Percentiles rank a stretch among this genome's conserved stretches.
Conservation (phyloP, 2,329 filamentous ascomycete genomes). For the Penicillium psychrosexuale region DNA sequence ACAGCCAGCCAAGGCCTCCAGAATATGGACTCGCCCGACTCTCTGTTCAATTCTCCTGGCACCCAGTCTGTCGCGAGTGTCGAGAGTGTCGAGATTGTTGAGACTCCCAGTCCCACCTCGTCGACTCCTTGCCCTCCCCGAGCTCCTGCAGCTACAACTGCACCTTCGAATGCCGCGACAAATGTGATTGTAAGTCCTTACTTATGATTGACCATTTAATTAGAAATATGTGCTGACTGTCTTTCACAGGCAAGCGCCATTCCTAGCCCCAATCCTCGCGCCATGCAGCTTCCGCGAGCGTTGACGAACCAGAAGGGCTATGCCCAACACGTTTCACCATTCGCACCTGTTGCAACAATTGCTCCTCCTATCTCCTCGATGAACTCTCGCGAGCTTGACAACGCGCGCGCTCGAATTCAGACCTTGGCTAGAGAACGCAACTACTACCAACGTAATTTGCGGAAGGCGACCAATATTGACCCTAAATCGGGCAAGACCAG, state of each 20-base stretch:
- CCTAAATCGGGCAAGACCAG: conserved; percentile 28
- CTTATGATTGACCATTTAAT: background rate
- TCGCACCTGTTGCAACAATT: background rate
- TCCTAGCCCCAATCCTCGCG: background rate
- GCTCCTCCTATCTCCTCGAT: background rate
- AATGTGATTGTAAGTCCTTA: background rate
- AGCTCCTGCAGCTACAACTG: background rate
- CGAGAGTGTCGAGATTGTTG: background rate
- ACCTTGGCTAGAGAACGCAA: conserved; percentile 29
- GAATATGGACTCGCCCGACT: background rate
- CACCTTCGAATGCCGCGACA: background rate
- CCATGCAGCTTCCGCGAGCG: background rate
- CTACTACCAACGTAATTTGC: conserved; percentile 26
- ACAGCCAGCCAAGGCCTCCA: background rate
- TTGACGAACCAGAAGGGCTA: background rate
- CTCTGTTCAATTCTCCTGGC: background rate
- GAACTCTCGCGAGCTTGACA: background rate
- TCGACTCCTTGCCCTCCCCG: background rate
- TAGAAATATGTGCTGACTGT: background rate
- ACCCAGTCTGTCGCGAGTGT: background rate
- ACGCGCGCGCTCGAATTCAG: background rate
- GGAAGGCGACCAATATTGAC: conserved; percentile 25
- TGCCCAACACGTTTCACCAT: background rate
- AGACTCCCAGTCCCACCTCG: background rate
- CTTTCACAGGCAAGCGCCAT: background rate